Evolutionary conservation across 495 filamentous ascomycete genomes (phyloP).

Genomic region (Aspergillus campestris): DNA sequence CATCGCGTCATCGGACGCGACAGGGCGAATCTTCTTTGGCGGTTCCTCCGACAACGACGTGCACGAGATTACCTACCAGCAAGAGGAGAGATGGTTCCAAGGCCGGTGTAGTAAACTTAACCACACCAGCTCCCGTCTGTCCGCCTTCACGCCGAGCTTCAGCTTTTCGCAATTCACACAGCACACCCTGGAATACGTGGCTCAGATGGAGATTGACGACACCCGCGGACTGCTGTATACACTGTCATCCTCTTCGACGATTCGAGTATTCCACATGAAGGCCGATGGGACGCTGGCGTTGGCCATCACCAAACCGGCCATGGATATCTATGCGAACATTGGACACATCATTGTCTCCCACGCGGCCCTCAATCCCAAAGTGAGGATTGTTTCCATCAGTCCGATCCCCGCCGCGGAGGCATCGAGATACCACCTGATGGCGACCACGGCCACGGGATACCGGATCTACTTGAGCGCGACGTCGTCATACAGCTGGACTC

Average conservation of each 20-base stretch:
- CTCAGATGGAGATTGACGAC: constrained; percentile 79
- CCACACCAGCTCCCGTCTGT: constrained; percentile 71
- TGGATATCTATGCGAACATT: constrained; percentile 55
- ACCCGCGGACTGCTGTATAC: constrained; percentile 82
- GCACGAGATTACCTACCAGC: constrained; percentile 89
- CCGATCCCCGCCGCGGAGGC: constrained; percentile 76
- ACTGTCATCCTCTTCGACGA: constrained; percentile 74
- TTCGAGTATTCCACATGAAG: constrained; percentile 76
- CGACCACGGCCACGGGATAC: constrained; percentile 81
- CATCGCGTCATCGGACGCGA: constrained; percentile 66
- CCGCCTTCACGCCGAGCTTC: constrained; percentile 54
- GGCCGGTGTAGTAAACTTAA: constrained; percentile 73
- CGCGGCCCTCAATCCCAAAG: constrained; percentile 56
- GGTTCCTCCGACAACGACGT: constrained; percentile 76
- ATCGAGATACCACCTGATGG: constrained; percentile 78
- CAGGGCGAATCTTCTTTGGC: constrained; percentile 85
- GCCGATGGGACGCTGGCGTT: constrained; percentile 41
- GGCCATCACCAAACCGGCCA: constrained; percentile 48
- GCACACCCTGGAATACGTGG: constrained; percentile 51
- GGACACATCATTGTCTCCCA: constrained; percentile 67
- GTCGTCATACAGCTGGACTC: constrained; percentile 58
- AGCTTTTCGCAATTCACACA: constrained; percentile 33
- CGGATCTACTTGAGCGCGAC: constrained; percentile 89
- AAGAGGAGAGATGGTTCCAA: constrained; percentile 93
- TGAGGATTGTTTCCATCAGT: constrained; percentile 72